Evolutionary conservation across 2,329 filamentous ascomycete genomes (phyloP).

Genomic region (Xylaria sp.): DNA sequence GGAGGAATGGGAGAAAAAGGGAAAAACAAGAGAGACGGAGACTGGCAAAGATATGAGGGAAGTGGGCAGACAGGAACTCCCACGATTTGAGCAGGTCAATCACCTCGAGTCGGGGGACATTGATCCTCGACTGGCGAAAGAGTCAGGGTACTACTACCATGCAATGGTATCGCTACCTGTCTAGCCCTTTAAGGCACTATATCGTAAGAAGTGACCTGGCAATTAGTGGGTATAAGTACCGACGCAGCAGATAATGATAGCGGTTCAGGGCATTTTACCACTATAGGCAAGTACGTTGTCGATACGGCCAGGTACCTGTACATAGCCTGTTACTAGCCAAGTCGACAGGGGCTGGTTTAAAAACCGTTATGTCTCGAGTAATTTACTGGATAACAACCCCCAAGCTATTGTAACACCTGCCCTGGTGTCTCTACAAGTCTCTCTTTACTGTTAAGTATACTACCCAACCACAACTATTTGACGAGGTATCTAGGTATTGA

Average conservation of each 20-base stretch:
- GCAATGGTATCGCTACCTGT: slow-evolving; percentile 9
- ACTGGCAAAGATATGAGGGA: slow-evolving; percentile 48
- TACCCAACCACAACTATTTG: background rate
- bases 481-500: background rate
- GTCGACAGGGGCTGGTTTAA: background rate
- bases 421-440: too few relatives aligned
- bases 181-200: slow-evolving; percentile 11
- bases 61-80: slow-evolving; percentile 44
- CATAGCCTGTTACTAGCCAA: background rate
- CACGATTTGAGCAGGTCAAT: slow-evolving; percentile 42
- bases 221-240: slow-evolving; percentile 6
- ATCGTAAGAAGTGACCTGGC: slow-evolving; percentile 12
- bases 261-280: slow-evolving; percentile 9
- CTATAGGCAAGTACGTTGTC: slow-evolving; percentile 13
- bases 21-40: slow-evolving; percentile 41
- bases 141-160: slow-evolving; percentile 33
- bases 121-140: slow-evolving; percentile 33
- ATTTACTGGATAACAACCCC: slow-evolving; percentile 31
- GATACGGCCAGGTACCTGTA: slow-evolving; percentile 18
- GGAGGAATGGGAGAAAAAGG: slow-evolving; percentile 36
- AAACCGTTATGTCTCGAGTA: slow-evolving; percentile 19
- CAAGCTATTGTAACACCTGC: background rate
- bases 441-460: background rate
- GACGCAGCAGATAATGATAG: slow-evolving; percentile 13
- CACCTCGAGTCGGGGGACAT: slow-evolving; percentile 42